Evolutionary conservation across 2,329 filamentous ascomycete genomes (phyloP), one percentile per base, ranked within the genome.

Genomic region (Pseudomassariella vexata): DNA sequence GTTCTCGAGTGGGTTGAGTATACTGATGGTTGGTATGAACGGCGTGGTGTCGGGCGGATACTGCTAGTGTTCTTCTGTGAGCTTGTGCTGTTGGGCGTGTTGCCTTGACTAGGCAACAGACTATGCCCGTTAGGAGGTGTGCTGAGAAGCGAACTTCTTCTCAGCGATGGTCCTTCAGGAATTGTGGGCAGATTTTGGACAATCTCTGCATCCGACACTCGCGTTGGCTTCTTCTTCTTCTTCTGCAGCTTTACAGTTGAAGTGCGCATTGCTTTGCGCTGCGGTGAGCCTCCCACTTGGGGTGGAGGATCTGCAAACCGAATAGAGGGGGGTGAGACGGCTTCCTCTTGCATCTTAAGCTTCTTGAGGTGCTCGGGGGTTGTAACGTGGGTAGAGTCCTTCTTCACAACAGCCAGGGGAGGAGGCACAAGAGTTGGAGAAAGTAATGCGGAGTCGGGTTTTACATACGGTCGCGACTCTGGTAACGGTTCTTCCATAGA

Each of bases 401-500:
- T 38, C 37, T 38, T 45, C 24, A 33, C 40, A 10, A 52, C 26
- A 30, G 41, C 40, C 24, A 47, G 43, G 44, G 48, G 48, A 38
- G 44, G 45, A 29, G 45, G 50, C 25, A 41, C 33, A 24, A 40
- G 43, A 36, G 29, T 34, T 41, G 46, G 35, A 40, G 51, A 45
- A 16, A 30, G 25, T 26, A 32, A 36, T 34, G 32, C 29, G 21
- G 46, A 32, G 16, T 46, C 38, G 42, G 52, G 49, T 41, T 44
- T 43, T 60, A 79, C 76, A 63, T 79, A 79, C 74, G 69, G 63
- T 51, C 63, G 59, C 35, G 48, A 46, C 41, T 65, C 58, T 59
- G 61, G 47, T 25, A 59, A 39, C 19, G 68, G 58, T 28, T 78
- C 75, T 48, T 80, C 76, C 53, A 76, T 65, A 6, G 74, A 79